phyloP scores from a whole-genome alignment of 352 stramenopile genomes.

The Phytophthora crassamura region DNA sequence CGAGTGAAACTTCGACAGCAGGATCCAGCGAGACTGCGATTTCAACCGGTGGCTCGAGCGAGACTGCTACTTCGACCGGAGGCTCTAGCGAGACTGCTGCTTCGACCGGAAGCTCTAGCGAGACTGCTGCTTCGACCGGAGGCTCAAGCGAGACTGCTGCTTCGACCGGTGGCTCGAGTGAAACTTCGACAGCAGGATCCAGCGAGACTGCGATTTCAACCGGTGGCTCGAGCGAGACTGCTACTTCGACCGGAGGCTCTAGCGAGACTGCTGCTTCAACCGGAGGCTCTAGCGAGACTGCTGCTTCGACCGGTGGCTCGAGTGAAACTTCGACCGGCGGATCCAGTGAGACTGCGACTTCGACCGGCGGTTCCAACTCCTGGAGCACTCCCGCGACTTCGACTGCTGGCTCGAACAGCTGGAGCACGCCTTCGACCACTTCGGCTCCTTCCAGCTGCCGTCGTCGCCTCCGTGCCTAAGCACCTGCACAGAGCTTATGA shows the following conservation, averaged over 20 bases:
- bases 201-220: not conserved
- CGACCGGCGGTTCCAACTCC: not conserved
- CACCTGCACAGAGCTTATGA: conserved; percentile 8
- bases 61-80: not conserved
- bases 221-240: not conserved
- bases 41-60: not conserved
- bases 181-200: conserved; percentile 9
- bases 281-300: conserved; percentile 5
- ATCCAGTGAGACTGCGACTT: conserved; percentile 1
- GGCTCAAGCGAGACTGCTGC: not conserved
- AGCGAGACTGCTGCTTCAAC: conserved; percentile 3
- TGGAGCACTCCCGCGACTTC: conserved; percentile 6
- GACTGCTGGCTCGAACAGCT: conserved; percentile 20
- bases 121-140: conserved; percentile 1
- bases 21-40: conserved; percentile 5
- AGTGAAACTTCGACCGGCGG: conserved; percentile 4
- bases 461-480: conserved; percentile 35
- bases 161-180: not conserved
- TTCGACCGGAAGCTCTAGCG: not conserved
- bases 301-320: not conserved
- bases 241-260: not conserved
- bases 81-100: conserved; percentile 1
- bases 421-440: conserved; percentile 28
- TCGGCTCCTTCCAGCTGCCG: conserved; percentile 27
- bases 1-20: not conserved